Conservation (phyloP, 257 asterid genomes). For the Nicotiana tabacum region DNA sequence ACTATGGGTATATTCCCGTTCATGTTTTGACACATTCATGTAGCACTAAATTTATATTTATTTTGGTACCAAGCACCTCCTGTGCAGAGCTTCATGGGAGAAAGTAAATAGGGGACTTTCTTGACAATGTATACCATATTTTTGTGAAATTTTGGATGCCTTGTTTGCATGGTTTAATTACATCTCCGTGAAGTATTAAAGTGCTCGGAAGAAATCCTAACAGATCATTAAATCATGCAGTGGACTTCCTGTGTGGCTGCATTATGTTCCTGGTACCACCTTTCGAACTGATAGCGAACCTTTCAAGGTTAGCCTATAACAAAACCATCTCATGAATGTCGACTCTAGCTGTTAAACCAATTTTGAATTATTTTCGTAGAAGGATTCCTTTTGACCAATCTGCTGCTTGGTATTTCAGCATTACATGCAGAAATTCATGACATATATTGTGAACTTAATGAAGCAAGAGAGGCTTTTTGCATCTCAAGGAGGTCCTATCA, state of each 20-base stretch:
- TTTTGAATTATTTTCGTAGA: not conserved
- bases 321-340: not conserved
- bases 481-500: conserved; percentile 85
- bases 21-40: not conserved
- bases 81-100: not conserved
- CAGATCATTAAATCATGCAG: conserved; percentile 32
- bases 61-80: not conserved
- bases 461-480: conserved; percentile 79
- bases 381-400: not conserved
- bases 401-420: conserved; percentile 44
- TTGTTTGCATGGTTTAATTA: not conserved
- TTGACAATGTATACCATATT: not conserved
- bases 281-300: conserved; percentile 80
- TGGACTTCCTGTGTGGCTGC: conserved; percentile 95
- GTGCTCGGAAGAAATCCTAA: conserved; percentile 10
- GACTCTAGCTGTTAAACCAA: not conserved
- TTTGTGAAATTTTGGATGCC: not conserved
- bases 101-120: not conserved
- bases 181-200: not conserved
- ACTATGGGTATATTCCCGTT: conserved; percentile 53
- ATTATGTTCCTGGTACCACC: conserved; percentile 80
- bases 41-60: not conserved
- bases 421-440: conserved; percentile 72
- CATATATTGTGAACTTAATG: conserved; percentile 69
- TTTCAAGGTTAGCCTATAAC: conserved; percentile 55